A percentile compares a stretch with the other conserved stretches of the same genome.
phyloP scores from a whole-genome alignment of 2,329 filamentous ascomycete species.

The Amphichorda felina region DNA sequence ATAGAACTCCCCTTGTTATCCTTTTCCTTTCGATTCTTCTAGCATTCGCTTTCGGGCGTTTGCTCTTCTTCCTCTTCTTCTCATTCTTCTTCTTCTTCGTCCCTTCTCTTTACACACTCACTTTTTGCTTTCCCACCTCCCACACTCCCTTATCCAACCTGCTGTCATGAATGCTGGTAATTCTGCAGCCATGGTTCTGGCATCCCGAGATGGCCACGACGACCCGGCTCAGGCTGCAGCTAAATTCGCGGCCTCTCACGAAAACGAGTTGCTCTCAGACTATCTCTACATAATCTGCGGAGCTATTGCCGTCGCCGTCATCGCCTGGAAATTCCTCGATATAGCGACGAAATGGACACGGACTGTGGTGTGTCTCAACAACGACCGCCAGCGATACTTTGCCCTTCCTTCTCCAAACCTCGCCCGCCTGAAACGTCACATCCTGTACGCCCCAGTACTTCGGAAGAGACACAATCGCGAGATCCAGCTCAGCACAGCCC shows the following conservation, averaged over 20 bases:
- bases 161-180: conserved; percentile 5
- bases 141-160: not conserved
- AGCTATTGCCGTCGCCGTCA: conserved; percentile 47
- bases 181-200: conserved; percentile 1
- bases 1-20: no score
- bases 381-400: conserved; percentile 73
- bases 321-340: conserved; percentile 54
- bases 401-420: conserved; percentile 38
- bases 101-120: not conserved
- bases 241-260: conserved; percentile 3
- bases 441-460: conserved; percentile 56
- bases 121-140: not conserved
- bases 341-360: conserved; percentile 57
- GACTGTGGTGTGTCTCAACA: conserved; percentile 62
- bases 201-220: not conserved
- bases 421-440: conserved; percentile 60
- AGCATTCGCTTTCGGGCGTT: no score
- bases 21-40: conserved; percentile 4
- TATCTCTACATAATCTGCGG: conserved; percentile 55
- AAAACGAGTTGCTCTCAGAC: conserved; percentile 40
- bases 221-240: conserved; percentile 1
- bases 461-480: conserved; percentile 54
- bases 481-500: conserved; percentile 43
- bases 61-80: conserved; percentile 1
- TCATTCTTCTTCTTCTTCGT: conserved; percentile 3